These are phyloP conservation scores for Kodamaea jinghongensis DNA, from an alignment of 805 yeast genomes.

Conservation along the genomic window DNA sequence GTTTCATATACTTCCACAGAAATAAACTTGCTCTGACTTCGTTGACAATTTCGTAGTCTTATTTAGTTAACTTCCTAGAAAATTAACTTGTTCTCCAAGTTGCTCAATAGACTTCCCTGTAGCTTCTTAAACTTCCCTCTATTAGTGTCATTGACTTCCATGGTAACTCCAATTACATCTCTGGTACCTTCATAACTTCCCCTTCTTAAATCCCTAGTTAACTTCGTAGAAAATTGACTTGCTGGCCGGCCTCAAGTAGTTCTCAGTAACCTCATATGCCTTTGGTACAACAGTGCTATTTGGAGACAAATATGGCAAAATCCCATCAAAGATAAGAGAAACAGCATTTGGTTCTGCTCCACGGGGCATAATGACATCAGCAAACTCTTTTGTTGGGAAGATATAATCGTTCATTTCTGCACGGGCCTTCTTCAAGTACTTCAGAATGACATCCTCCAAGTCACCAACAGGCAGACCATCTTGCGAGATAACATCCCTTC, in stretches of 20 bases:
- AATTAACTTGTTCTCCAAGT: constrained; percentile 7
- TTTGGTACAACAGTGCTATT: not conserved
- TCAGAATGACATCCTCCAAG: constrained; percentile 38
- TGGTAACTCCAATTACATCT: too few relatives aligned
- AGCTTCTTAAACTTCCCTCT: too few relatives aligned
- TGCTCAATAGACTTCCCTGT: too few relatives aligned
- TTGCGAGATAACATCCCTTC: constrained; percentile 33
- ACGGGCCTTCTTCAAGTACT: constrained; percentile 56
- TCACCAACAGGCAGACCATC: constrained; percentile 8
- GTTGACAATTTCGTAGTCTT: not conserved
- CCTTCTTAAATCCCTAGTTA: too few relatives aligned
- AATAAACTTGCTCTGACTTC: not conserved
- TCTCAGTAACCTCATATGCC: not conserved
- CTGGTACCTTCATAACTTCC: too few relatives aligned
- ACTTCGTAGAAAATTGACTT: constrained; percentile 9
- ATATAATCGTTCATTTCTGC: constrained; percentile 68
- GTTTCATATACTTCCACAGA: not conserved
- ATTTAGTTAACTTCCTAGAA: constrained; percentile 8
- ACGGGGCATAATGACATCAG: constrained; percentile 72
- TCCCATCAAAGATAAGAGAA: constrained; percentile 60
- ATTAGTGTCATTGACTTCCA: too few relatives aligned
- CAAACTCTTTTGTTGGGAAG: constrained; percentile 63
- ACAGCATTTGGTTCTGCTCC: constrained; percentile 64
- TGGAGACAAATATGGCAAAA: constrained; percentile 36
- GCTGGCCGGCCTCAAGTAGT: constrained; percentile 9